Base-by-base conservation (phyloP, 2,329 filamentous ascomycete genomes). In the Zymoseptoria passerinii region DNA sequence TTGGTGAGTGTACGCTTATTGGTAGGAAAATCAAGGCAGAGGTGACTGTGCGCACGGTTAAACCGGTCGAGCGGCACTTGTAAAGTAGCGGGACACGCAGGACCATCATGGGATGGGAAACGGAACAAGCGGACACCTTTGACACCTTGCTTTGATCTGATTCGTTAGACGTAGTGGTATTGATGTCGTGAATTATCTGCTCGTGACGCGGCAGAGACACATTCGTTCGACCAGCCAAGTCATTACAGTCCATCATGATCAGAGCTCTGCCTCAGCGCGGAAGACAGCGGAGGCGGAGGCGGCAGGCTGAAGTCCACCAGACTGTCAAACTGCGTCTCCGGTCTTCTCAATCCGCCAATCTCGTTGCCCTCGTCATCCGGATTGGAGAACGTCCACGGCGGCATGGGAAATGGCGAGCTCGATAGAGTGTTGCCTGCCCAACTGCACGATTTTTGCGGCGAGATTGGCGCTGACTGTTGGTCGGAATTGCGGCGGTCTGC, bases 361-460 rank as follows among this genome's bases (percentile, higher is more conserved):
- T 44, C 35, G 5, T 16, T 16, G 4, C 5, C 16, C 35, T 16
- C 3, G 4, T 44, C 35, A n/a, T 44, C 35, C 3, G 35, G 35
- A 44, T 44, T 44, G 35, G 35, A 44, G 35, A 44, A 44, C 13
- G 35, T 48, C 19, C 35, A 55, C 23, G 58, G 54, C 8, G 61
- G 61, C 28, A 61, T 23, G 1, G 61, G 58, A 18, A 63, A 57
- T 8, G 61, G 61, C 29, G 61, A 63, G 59, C 59, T 61, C 4
- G 61, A 57, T 4, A 61, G 23, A 13, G 56, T 58, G 13, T 60
- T 53, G 10, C 35, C 35, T 8, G 48, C 52, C 20, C 28, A 51
- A 13, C 8, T 53, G 19, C n/a, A 27, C 19, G 48, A 40, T 28
- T 35, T 53, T 27, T 48, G 27, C 20, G 50, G 54, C 8, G 50